Conservation (phyloP, 148 eudicot species). For the Camellia granthamiana region DNA sequence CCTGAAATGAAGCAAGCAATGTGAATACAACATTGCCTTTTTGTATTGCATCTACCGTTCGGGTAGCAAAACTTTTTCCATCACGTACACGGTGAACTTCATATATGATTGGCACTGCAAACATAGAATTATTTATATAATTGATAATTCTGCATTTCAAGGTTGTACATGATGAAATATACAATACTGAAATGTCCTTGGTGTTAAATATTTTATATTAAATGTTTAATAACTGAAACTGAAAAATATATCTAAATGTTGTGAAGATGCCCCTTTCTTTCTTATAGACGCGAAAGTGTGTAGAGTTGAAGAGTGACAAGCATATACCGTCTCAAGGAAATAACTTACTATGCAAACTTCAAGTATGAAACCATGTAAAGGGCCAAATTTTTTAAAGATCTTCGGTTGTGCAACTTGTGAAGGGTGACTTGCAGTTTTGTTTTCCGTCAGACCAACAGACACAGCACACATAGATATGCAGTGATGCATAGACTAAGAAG, state of each 20-base stretch:
- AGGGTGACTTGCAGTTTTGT: not conserved
- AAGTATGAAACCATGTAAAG: not conserved
- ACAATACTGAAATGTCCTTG: not conserved
- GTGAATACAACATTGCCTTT: conserved; percentile 85
- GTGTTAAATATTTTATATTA: not conserved
- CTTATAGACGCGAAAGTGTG: not conserved
- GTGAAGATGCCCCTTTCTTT: not conserved
- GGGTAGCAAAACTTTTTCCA: conserved; percentile 87
- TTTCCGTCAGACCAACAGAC: not conserved
- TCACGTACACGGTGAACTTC: conserved; percentile 88
- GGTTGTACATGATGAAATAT: not conserved
- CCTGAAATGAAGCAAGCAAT: conserved; percentile 92
- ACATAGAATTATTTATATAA: not conserved
- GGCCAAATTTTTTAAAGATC: not conserved
- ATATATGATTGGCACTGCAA: conserved; percentile 90
- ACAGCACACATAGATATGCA: not conserved
- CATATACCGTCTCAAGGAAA: not conserved
- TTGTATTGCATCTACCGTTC: conserved; percentile 91
- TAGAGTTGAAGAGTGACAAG: not conserved
- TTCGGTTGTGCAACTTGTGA: not conserved
- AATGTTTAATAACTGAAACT: not conserved
- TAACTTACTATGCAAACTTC: not conserved
- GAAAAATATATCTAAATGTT: not conserved
- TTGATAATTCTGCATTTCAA: not conserved
- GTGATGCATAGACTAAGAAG: not conserved